These are phyloP conservation scores for Plasmopara halstedii DNA, from an alignment of 352 stramenopile species.

Conservation along the genomic window DNA sequence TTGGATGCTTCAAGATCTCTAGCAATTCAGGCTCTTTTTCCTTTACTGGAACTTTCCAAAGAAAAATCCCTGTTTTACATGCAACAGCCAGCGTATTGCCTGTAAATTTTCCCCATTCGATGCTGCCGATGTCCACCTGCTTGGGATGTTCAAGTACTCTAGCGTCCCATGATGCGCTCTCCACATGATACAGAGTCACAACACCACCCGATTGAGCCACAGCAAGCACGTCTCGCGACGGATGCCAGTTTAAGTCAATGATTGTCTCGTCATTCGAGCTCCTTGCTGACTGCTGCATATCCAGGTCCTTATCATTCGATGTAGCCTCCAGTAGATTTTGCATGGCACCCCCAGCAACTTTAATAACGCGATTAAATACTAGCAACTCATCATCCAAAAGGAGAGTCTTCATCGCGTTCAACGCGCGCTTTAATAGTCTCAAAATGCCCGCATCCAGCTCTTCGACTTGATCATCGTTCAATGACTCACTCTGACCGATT, in stretches of 20 bases:
- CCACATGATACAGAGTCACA: slow-evolving; percentile 58
- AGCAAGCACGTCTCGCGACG: slow-evolving; percentile 43
- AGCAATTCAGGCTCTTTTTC: slow-evolving; percentile 43
- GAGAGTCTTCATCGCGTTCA: slow-evolving; percentile 26
- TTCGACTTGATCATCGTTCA: slow-evolving; percentile 42
- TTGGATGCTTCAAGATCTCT: slow-evolving; percentile 54
- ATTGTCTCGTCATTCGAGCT: slow-evolving; percentile 35
- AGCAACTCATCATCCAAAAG: slow-evolving; percentile 56
- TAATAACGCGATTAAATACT: slow-evolving; percentile 32
- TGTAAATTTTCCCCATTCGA: slow-evolving; percentile 60
- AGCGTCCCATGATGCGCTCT: slow-evolving; percentile 44
- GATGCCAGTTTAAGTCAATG: slow-evolving; percentile 52
- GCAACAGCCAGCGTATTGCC: slow-evolving; percentile 56
- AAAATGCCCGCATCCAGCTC: slow-evolving; percentile 33
- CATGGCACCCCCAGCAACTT: slow-evolving; percentile 9
- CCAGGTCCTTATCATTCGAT: slow-evolving; percentile 21
- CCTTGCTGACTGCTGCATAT: slow-evolving; percentile 4
- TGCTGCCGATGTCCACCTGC: slow-evolving; percentile 45
- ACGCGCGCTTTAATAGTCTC: slow-evolving; percentile 29
- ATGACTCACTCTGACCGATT: slow-evolving; percentile 49
- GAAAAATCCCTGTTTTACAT: slow-evolving; percentile 48
- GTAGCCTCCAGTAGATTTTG: slow-evolving; percentile 22
- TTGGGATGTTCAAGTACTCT: slow-evolving; percentile 52
- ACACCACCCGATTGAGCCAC: slow-evolving; percentile 62
- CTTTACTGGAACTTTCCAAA: slow-evolving; percentile 58